phyloP scores from a whole-genome alignment of 768 basidiomycete species.

The Hericium rajendrae region DNA sequence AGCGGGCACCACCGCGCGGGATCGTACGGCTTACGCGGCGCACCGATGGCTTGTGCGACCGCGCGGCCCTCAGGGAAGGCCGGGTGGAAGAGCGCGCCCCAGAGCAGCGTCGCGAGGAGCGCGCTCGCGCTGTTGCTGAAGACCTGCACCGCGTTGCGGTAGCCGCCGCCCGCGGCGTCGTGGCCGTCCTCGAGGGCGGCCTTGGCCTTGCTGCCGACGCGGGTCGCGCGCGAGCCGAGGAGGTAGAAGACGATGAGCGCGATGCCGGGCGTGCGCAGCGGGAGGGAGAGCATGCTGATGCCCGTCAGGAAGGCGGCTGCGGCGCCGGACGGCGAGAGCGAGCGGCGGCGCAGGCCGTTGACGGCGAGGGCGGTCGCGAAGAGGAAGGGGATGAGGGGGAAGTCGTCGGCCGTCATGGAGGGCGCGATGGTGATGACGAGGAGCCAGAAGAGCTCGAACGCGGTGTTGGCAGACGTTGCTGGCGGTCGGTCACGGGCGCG shows the following conservation, averaged over 20 bases:
- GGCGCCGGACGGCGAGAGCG: constrained; percentile 71
- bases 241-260: constrained; percentile 73
- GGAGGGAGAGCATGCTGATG: constrained; percentile 60
- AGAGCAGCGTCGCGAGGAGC: constrained; percentile 45
- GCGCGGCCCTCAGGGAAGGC: constrained; percentile 20
- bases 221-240: constrained; percentile 74
- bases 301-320: constrained; percentile 70
- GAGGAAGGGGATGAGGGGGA: constrained; percentile 33
- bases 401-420: constrained; percentile 13
- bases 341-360: constrained; percentile 67
- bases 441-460: too few relatives aligned
- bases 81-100: constrained; percentile 54
- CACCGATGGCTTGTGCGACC: constrained; percentile 9
- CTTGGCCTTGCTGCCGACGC: constrained; percentile 73
- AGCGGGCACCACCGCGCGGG: constrained; percentile 53
- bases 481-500: too few relatives aligned
- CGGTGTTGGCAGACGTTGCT: too few relatives aligned
- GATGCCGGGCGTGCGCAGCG: constrained; percentile 51
- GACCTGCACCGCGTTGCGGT: constrained; percentile 68
- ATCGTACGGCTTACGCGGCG: constrained; percentile 23
- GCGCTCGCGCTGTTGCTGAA: constrained; percentile 71
- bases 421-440: background rate
- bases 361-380: constrained; percentile 45
- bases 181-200: constrained; percentile 70
- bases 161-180: constrained; percentile 41